These are phyloP conservation scores for Colletotrichum tofieldiae DNA, from an alignment of 2,329 filamentous ascomycete species.

Conservation along the genomic window DNA sequence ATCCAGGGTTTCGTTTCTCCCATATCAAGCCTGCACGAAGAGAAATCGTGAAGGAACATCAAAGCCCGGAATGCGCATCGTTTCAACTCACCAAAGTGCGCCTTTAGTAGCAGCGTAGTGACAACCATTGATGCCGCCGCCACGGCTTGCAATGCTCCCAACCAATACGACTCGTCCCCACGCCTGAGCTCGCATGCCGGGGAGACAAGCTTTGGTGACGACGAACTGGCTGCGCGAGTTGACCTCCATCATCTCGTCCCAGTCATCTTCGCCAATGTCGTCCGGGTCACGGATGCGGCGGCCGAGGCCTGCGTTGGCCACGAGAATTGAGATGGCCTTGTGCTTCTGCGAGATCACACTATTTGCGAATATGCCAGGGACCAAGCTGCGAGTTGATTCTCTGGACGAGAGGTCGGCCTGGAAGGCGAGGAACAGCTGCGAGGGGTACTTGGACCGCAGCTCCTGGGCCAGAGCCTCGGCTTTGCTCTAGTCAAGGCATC, in stretches of 20 bases:
- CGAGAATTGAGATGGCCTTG: slow-evolving; percentile 50
- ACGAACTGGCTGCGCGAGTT: slow-evolving; percentile 54
- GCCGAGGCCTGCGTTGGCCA: slow-evolving; percentile 53
- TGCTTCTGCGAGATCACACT: slow-evolving; percentile 45
- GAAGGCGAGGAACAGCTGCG: slow-evolving; percentile 49
- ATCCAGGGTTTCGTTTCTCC: not conserved
- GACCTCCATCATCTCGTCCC: slow-evolving; percentile 55
- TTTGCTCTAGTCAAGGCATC: slow-evolving; percentile 46
- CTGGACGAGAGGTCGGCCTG: slow-evolving; percentile 50
- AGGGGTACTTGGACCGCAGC: slow-evolving; percentile 45
- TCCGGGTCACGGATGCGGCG: slow-evolving; percentile 53
- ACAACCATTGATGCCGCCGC: slow-evolving; percentile 54
- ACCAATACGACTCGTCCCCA: slow-evolving; percentile 54
- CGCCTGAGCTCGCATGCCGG: slow-evolving; percentile 50
- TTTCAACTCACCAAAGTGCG: slow-evolving; percentile 39
- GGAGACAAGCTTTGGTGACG: slow-evolving; percentile 51
- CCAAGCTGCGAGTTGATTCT: slow-evolving; percentile 47
- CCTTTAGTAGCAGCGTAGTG: slow-evolving; percentile 55
- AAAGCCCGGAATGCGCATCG: too few relatives aligned
- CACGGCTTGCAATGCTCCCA: slow-evolving; percentile 53
- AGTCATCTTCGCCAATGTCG: slow-evolving; percentile 54
- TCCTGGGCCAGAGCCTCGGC: slow-evolving; percentile 50
- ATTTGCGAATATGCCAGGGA: slow-evolving; percentile 44
- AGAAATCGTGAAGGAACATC: too few relatives aligned
- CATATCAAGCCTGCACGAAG: not conserved